phyloP scores from a whole-genome alignment of 108 stramenopile species.

The Chaetoceros tenuissimus region DNA sequence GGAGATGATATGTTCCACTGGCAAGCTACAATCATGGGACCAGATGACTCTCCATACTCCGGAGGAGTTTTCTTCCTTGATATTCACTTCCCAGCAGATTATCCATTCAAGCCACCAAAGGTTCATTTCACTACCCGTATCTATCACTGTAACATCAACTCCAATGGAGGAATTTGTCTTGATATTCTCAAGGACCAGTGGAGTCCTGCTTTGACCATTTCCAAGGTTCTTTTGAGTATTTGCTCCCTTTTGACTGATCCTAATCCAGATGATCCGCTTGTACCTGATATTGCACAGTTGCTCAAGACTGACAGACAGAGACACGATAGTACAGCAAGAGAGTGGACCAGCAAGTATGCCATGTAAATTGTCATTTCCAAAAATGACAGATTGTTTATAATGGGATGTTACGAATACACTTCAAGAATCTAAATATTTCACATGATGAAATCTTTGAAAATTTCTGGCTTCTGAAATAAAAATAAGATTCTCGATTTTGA shows the following conservation, averaged over 20 bases:
- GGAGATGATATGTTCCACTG: slow-evolving; percentile 98
- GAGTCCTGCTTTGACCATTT: slow-evolving; percentile 98
- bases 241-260: slow-evolving; percentile 97
- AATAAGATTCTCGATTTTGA: too few relatives aligned
- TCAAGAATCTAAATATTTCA: too few relatives aligned
- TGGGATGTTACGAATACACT: too few relatives aligned
- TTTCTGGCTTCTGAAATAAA: too few relatives aligned
- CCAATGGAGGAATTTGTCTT: slow-evolving; percentile 97
- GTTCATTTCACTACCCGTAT: slow-evolving; percentile 96
- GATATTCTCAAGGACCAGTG: slow-evolving; percentile 99
- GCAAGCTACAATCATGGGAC: slow-evolving; percentile 98
- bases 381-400: too few relatives aligned
- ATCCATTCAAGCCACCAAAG: slow-evolving; percentile 96
- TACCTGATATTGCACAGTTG: slow-evolving; percentile 95
- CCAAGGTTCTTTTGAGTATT: slow-evolving; percentile 98
- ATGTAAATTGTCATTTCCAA: too few relatives aligned
- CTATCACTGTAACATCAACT: slow-evolving; percentile 99
- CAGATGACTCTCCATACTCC: slow-evolving; percentile 93
- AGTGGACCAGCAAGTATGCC: slow-evolving; percentile 94
- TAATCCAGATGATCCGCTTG: slow-evolving; percentile 97
- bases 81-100: slow-evolving; percentile 96
- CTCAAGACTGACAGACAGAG: slow-evolving; percentile 77
- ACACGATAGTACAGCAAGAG: slow-evolving; percentile 89
- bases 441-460: too few relatives aligned
- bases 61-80: slow-evolving; percentile 97